Evolutionary conservation across 768 basidiomycete species (phyloP).

Genomic region (Lactarius hatsudake): DNA sequence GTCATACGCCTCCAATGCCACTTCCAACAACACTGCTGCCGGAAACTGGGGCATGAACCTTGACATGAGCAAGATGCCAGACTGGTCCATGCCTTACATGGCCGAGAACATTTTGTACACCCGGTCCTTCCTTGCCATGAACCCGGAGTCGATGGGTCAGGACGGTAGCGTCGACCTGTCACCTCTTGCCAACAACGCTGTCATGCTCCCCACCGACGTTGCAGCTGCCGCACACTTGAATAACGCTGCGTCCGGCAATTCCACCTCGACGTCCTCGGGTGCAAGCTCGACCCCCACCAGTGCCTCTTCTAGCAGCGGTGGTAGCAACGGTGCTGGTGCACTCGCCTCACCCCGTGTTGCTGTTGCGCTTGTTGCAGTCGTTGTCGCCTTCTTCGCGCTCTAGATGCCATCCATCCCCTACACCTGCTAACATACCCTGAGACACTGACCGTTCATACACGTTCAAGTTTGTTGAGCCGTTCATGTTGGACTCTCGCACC

Average conservation of each 20-base stretch:
- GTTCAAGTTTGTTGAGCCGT: slow-evolving; percentile 10
- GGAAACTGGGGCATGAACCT: slow-evolving; percentile 62
- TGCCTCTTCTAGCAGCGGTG: slow-evolving; percentile 28
- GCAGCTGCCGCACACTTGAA: slow-evolving; percentile 39
- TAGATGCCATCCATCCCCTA: slow-evolving; percentile 33
- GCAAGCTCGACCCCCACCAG: slow-evolving; percentile 27
- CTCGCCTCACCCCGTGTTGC: slow-evolving; percentile 48
- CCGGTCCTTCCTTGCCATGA: slow-evolving; percentile 44
- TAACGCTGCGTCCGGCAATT: slow-evolving; percentile 33
- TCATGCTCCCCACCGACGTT: slow-evolving; percentile 62
- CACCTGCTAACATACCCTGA: slow-evolving; percentile 15
- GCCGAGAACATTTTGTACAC: slow-evolving; percentile 60
- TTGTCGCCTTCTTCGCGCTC: slow-evolving; percentile 42
- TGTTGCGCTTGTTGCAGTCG: slow-evolving; percentile 50
- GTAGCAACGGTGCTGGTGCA: slow-evolving; percentile 45
- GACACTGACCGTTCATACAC: slow-evolving; percentile 10
- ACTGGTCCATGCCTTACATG: slow-evolving; percentile 47
- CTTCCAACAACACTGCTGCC: slow-evolving; percentile 47
- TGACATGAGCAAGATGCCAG: slow-evolving; percentile 53
- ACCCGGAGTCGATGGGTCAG: slow-evolving; percentile 48
- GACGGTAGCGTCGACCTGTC: slow-evolving; percentile 54
- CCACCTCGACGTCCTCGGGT: slow-evolving; percentile 29
- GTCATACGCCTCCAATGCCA: slow-evolving; percentile 48
- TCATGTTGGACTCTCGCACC: slow-evolving; percentile 21
- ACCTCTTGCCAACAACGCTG: slow-evolving; percentile 41